Evolutionary conservation across 306 rosid species (phyloP), one percentile per base, ranked within the genome.

Genomic region (Trifolium pratense): DNA sequence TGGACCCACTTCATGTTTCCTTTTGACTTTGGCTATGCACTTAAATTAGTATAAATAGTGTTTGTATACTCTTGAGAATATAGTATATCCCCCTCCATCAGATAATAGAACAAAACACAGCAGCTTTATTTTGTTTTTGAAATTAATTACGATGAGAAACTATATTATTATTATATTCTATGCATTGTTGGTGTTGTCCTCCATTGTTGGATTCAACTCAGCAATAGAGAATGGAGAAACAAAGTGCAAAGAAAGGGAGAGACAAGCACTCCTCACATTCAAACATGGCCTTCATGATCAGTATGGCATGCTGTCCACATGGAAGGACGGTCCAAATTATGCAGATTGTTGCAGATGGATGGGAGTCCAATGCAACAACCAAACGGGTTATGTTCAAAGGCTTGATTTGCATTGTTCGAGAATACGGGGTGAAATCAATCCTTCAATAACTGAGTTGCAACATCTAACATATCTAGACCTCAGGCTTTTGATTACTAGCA

Each of bases 221-320:
- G 5, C 32, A 29, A 29, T 26, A 26, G 31, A 26, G 31, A 26
- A 26, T 26, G 31, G 51, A 42, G 14, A 12, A 34, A 15, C 4
- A 1, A 68, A 34, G 48, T 55, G 75, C 20, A 18, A 18, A 20
- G 18, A 51, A 7, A 69, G 2, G 13, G 62, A 69, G 36, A 70
- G 49, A 52, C 48, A 51, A 17, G 74, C 49, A 18, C 49, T 68
- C 11, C 64, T 70, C 21, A 36, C 2, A 5, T 70, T 71, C 42
- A 71, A 71, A 57, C n/a, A 71, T 39, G 40, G 66, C 16, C 18
- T 70, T 25, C 17, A 9, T 15, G 75, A 71, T 40, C 1, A 56
- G 10, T 9, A 4, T 15, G 66, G 25, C 26, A 57, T 71, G 26
- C 1, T 71, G 66, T 56, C 56, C 1, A 18, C 76, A 23, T 71